Percentiles rank a stretch among this genome's conserved stretches.
These are phyloP conservation scores for Handroanthus guayacan DNA, from an alignment of 257 asterid species.

Conservation along the genomic window DNA sequence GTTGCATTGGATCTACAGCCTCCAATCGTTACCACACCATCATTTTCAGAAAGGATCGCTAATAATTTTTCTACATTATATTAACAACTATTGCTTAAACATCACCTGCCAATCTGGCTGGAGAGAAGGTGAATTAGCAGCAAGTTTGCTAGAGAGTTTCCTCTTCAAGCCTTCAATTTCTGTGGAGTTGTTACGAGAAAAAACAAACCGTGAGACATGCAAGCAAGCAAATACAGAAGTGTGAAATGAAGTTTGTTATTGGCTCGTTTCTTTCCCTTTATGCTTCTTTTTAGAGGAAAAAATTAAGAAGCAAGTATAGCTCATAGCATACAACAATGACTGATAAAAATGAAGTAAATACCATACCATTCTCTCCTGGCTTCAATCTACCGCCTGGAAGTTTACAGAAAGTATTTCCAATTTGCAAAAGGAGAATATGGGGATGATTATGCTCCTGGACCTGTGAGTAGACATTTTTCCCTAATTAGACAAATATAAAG, in stretches of 20 bases:
- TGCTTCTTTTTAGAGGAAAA: not conserved
- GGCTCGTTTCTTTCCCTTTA: slow-evolving; percentile 1
- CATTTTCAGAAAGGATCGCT: slow-evolving; percentile 15
- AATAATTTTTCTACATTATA: not conserved
- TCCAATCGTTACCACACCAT: not conserved
- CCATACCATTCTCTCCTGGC: slow-evolving; percentile 96
- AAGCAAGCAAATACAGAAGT: slow-evolving; percentile 6
- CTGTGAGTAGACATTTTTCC: slow-evolving; percentile 45
- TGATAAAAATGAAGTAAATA: slow-evolving; percentile 16
- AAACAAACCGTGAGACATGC: slow-evolving; percentile 6
- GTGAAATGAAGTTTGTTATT: not conserved
- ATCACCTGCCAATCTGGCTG: slow-evolving; percentile 99
- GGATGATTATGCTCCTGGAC: slow-evolving; percentile 99
- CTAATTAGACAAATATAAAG: slow-evolving; percentile 1
- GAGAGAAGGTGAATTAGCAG: slow-evolving; percentile 56
- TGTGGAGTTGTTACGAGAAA: slow-evolving; percentile 38
- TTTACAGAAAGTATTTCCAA: slow-evolving; percentile 96
- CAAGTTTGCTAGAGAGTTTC: slow-evolving; percentile 96
- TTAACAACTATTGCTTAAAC: not conserved
- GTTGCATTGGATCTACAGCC: slow-evolving; percentile 19
- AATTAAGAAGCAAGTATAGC: not conserved
- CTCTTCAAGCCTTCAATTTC: slow-evolving; percentile 96
- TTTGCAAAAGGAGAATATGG: slow-evolving; percentile 96
- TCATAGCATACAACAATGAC: slow-evolving; percentile 2
- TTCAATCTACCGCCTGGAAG: slow-evolving; percentile 99